Conservation (phyloP, 805 yeast genomes). For the Suhomyces prunicola region DNA sequence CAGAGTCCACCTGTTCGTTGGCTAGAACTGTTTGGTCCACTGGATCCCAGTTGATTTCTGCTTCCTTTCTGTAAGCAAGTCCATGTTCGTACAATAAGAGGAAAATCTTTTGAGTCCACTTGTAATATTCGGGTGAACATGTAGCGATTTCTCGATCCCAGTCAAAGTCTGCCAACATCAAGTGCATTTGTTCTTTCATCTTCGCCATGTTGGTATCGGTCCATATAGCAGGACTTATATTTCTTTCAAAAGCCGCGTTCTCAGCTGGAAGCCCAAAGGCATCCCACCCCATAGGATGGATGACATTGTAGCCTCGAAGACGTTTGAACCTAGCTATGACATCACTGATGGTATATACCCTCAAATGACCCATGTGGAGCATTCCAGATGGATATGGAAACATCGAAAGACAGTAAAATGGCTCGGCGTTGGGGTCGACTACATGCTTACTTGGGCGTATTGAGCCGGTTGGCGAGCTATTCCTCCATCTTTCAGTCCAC, state of each 20-base stretch:
- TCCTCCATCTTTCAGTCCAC: constrained; percentile 51
- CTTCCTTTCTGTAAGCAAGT: constrained; percentile 78
- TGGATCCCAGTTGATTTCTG: constrained; percentile 98
- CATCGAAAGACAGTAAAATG: constrained; percentile 74
- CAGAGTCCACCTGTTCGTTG: constrained; percentile 88
- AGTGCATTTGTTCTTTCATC: constrained; percentile 79
- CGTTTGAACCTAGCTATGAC: constrained; percentile 74
- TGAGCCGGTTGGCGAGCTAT: constrained; percentile 27
- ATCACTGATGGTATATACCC: constrained; percentile 92
- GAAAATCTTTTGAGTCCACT: constrained; percentile 89
- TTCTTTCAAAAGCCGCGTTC: constrained; percentile 91
- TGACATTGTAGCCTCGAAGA: constrained; percentile 69
- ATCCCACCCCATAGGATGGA: constrained; percentile 99
- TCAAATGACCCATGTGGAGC: constrained; percentile 88
- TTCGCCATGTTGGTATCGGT: constrained; percentile 73
- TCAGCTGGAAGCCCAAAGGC: constrained; percentile 98
- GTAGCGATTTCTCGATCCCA: constrained; percentile 92
- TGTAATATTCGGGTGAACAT: constrained; percentile 82
- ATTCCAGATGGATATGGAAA: constrained; percentile 96
- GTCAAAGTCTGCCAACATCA: constrained; percentile 83
- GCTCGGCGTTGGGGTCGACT: constrained; percentile 15
- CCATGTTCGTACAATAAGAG: constrained; percentile 69
- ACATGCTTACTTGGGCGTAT: constrained; percentile 34
- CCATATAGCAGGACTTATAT: constrained; percentile 79
- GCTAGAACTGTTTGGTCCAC: constrained; percentile 93